phyloP scores from a whole-genome alignment of 2,329 filamentous ascomycete species.

The Colletotrichum higginsianum region DNA sequence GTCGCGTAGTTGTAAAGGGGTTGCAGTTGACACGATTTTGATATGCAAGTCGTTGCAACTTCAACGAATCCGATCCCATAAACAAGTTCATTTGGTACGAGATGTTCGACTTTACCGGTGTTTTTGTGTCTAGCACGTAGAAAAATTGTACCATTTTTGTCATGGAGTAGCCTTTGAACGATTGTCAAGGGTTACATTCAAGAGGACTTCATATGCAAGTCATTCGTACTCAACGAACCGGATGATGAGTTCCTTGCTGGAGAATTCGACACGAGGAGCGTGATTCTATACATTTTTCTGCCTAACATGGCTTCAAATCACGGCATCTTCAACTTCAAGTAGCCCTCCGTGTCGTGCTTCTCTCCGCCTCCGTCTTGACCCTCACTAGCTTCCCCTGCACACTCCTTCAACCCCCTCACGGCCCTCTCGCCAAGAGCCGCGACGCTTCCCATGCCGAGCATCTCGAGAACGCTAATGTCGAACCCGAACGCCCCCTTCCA shows the following conservation, averaged over 20 bases:
- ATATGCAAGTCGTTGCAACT: no score
- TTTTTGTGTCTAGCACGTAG: neutral
- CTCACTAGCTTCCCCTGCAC: neutral
- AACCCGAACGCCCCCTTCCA: slow-evolving; percentile 44
- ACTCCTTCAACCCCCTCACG: neutral
- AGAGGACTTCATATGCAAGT: no score
- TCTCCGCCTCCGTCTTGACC: neutral
- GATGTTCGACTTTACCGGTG: neutral
- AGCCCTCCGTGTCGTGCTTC: slow-evolving; percentile 24
- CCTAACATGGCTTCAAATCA: neutral
- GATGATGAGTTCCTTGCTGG: no score
- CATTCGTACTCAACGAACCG: no score
- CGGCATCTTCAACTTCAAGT: slow-evolving; percentile 33
- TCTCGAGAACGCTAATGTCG: slow-evolving; percentile 43
- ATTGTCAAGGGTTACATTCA: neutral
- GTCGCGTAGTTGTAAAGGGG: no score
- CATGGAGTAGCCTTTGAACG: no score
- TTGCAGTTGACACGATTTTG: no score
- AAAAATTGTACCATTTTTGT: no score
- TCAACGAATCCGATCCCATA: neutral
- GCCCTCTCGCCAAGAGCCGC: slow-evolving; percentile 39
- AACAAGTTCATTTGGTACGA: neutral
- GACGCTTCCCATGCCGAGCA: slow-evolving; percentile 44
- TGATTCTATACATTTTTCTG: no score
- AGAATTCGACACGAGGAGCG: no score